Evolutionary conservation across 768 basidiomycete genomes (phyloP).

Genomic region (Russula griseocarnosa): DNA sequence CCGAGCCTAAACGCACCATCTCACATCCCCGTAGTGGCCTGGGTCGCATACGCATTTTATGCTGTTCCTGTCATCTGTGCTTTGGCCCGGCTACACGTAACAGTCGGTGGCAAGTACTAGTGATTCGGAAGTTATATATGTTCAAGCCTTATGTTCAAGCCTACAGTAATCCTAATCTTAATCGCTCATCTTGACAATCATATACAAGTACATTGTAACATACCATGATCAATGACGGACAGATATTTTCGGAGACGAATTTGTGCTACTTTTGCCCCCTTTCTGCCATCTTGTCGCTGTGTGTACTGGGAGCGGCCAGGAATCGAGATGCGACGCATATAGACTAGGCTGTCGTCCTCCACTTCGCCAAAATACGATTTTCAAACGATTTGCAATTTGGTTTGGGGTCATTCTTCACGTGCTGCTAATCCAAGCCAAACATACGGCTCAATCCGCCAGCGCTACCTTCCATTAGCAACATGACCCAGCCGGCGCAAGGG

Average conservation of each 20-base stretch:
- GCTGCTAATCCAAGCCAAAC: too few species aligned
- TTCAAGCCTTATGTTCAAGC: too few species aligned
- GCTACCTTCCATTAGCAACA: neutral
- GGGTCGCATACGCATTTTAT: conserved; percentile 74
- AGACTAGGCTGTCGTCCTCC: neutral
- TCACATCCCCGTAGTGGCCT: conserved; percentile 53
- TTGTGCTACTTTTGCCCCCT: neutral
- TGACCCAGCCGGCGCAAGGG: conserved; percentile 3
- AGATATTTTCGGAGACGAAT: neutral
- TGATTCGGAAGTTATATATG: conserved; percentile 21
- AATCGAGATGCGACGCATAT: too few species aligned
- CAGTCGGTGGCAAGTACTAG: conserved; percentile 39
- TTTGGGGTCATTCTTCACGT: too few species aligned
- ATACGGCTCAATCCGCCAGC: neutral
- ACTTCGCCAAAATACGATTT: too few species aligned
- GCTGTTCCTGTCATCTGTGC: conserved; percentile 66
- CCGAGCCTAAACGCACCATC: conserved; percentile 1
- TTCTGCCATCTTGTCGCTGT: neutral
- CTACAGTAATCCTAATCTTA: neutral
- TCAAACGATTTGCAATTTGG: too few species aligned
- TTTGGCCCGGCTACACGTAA: conserved; percentile 63
- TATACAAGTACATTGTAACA: conserved; percentile 1
- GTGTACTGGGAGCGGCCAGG: neutral
- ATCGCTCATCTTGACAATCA: conserved; percentile 15
- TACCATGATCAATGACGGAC: neutral